Conservation (phyloP, 345 rosid species). For the Camelina neglecta region DNA sequence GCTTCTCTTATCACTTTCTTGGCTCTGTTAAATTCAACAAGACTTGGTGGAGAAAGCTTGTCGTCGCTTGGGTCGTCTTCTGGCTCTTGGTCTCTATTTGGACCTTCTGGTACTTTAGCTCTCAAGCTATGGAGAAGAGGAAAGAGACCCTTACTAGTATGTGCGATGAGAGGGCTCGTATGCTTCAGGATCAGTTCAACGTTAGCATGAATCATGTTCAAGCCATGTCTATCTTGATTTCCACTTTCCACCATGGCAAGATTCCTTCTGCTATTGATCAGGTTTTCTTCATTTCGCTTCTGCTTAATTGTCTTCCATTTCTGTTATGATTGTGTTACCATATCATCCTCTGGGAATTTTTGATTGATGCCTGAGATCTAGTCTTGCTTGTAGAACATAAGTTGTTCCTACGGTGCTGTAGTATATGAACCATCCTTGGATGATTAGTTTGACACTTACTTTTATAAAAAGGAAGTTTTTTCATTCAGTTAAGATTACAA, state of each 20-base stretch:
- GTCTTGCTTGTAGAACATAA: constrained; percentile 4
- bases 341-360: background rate
- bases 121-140: constrained; percentile 80
- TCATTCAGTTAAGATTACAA: background rate
- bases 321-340: background rate
- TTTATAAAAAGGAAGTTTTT: background rate
- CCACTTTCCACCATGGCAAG: constrained; percentile 92
- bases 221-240: constrained; percentile 94
- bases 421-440: constrained; percentile 4
- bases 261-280: constrained; percentile 94
- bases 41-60: constrained; percentile 68
- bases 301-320: background rate
- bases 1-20: constrained; percentile 55
- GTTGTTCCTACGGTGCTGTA: background rate
- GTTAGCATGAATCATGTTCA: constrained; percentile 98
- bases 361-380: background rate
- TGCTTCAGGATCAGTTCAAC: constrained; percentile 98
- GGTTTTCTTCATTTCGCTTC: constrained; percentile 39
- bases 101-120: constrained; percentile 67
- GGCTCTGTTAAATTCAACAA: constrained; percentile 63
- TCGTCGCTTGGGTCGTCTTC: constrained; percentile 62
- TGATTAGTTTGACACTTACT: background rate
- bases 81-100: constrained; percentile 57
- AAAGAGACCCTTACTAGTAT: constrained; percentile 76
- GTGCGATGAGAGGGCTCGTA: constrained; percentile 98